Base-by-base conservation (phyloP, 176 grass and related monocot species). In the Cenchrus purpureus region DNA sequence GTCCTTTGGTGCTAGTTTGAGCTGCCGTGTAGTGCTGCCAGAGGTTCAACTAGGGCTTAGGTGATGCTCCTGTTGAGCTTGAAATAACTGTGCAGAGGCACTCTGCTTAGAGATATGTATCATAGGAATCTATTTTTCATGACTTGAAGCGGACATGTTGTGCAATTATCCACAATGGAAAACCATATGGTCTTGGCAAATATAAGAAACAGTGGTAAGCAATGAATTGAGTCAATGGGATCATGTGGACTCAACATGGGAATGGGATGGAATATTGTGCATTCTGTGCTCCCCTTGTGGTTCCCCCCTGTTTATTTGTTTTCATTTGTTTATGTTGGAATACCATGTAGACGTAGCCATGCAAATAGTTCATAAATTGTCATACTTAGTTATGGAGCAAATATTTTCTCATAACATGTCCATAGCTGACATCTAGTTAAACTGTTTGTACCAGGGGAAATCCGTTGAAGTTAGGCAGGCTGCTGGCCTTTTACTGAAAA, bases 381-480 rank as follows among this genome's bases (percentile, higher is more conserved):
- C 12, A 72, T 25, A 73, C 22, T 45, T 78, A 59, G 12, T 57
- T 43, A 49, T 64, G 22, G 10, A 63, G 16, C 68, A 54, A 89
- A 62, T 3, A 71, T 64, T 69, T 49, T 1, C 20, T 82, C 31
- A 8, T 71, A 9, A 57, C 75, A 81, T 82, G 46, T 4, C 65
- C 73, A 60, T 73, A 43, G 34, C 53, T 89, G 55, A 88, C 77
- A 88, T 56, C 45, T 58, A 19, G 32, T 56, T 73, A 58, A 80
- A 84, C 20, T 84, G 42, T 78, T 54, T 85, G 29, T 87, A 88
- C 37, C 82, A 95, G 93, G 93, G 90, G 29, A 90, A 90, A 84
- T 81, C 93, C 63, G 53, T 92, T 64, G 97, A 98, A 95, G 87
- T 94, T 70, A 89, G 97, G 77, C 97, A 98, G 85, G 97, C 97